Conservation (phyloP, 2,329 filamentous ascomycete species). For the Allantophomopsis cytisporea region DNA sequence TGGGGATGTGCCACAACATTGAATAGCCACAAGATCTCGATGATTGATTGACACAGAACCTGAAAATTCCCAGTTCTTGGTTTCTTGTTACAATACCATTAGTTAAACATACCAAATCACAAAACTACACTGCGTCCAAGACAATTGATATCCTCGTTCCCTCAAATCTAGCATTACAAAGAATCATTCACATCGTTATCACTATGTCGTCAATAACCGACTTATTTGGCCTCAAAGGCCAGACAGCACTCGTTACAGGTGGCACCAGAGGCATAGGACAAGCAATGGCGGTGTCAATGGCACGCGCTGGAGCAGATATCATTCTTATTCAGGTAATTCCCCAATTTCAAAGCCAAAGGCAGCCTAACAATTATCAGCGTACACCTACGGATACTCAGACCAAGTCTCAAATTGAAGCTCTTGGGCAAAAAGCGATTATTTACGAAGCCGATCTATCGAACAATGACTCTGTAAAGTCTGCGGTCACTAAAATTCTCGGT, state of each 20-base stretch:
- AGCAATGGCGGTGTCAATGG: constrained; percentile 21
- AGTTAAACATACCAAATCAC: too few relatives aligned
- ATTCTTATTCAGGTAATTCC: constrained; percentile 22
- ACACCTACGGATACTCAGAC: too few relatives aligned
- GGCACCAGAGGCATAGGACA: constrained; percentile 24
- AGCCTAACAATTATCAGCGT: neutral
- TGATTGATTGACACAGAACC: too few relatives aligned
- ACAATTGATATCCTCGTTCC: too few relatives aligned
- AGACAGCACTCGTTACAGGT: constrained; percentile 23
- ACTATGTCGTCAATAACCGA: neutral
- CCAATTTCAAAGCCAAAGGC: too few relatives aligned
- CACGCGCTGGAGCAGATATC: constrained; percentile 24
- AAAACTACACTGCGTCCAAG: too few relatives aligned
- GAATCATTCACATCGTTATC: too few relatives aligned
- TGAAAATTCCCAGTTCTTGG: too few relatives aligned
- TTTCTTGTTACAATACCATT: too few relatives aligned
- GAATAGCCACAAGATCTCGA: too few relatives aligned
- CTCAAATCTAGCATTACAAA: too few relatives aligned
- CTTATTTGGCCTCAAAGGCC: constrained; percentile 20
- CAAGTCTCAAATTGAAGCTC: constrained; percentile 30
- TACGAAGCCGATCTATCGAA: constrained; percentile 59
- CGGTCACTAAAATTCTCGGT: constrained; percentile 46
- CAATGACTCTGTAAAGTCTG: constrained; percentile 39
- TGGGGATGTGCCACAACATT: too few relatives aligned
- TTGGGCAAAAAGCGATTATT: constrained; percentile 53